Conservation (phyloP, 345 rosid species). For the Moricandia moricandioides region DNA sequence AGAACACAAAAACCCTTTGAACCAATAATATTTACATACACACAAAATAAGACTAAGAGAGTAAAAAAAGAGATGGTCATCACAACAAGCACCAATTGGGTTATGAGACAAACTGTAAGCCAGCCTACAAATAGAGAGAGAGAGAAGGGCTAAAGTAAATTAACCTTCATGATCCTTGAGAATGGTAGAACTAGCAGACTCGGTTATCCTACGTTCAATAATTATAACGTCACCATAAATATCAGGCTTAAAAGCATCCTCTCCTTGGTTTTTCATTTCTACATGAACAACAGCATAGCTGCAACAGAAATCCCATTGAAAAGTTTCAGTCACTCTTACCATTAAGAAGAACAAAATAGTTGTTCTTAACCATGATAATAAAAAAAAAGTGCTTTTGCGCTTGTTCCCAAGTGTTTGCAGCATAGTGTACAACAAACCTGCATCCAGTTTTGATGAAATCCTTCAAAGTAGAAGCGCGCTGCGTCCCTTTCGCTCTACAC, state of each 20-base stretch:
- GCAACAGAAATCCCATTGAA: constrained; percentile 21
- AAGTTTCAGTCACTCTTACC: constrained; percentile 1
- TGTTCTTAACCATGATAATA: not conserved
- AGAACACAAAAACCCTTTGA: not conserved
- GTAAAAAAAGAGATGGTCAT: not conserved
- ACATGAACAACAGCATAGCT: constrained; percentile 78
- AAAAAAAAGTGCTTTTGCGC: not conserved
- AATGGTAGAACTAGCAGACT: constrained; percentile 51
- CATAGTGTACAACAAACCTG: constrained; percentile 51
- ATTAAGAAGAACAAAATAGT: not conserved
- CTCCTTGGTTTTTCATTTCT: constrained; percentile 72
- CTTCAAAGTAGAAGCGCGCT: constrained; percentile 72
- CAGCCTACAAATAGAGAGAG: not conserved
- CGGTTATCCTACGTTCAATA: constrained; percentile 77
- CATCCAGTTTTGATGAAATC: constrained; percentile 87
- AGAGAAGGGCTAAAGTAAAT: not conserved
- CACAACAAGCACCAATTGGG: not conserved
- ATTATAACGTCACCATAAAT: constrained; percentile 60
- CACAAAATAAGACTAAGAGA: not conserved
- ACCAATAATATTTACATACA: not conserved
- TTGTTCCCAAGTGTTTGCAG: not conserved
- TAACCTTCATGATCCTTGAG: constrained; percentile 75
- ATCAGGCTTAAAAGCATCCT: constrained; percentile 76
- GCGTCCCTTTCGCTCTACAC: constrained; percentile 85
- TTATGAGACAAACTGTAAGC: not conserved